Evolutionary conservation across 2,329 filamentous ascomycete species (phyloP), one percentile per base, ranked within the genome.

Genomic region (Fusarium mexicanum): DNA sequence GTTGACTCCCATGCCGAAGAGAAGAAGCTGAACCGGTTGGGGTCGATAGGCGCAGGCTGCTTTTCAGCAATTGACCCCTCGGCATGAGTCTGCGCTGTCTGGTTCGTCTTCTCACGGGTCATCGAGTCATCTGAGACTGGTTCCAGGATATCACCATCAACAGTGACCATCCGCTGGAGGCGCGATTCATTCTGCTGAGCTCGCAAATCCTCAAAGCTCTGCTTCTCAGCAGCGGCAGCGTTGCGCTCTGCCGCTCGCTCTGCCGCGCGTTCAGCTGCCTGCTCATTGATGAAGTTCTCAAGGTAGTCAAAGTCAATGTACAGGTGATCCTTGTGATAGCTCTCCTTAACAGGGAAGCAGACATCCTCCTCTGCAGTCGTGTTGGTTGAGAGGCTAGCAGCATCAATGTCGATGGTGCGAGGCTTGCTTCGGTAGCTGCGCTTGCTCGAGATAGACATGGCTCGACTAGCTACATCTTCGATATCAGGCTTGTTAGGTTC

Each of bases 21-120:
- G 83, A 99, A 99, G 85, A 98, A 98, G 72, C 95, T 96, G 85
- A 97, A 98, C 9, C 96, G 91, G 80, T 95, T 96, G 38, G 90
- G 88, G 67, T 94, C 91, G 53, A 87, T 81, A 43, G 84, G 82
- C 6, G 77, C 76, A 20, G 79, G 81, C 22, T 82, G 76, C 73
- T 85, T 85, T 33, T 86, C 83, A 10, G 82, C 69, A 12, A 79
- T 74, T n/a, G 71, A 66, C 7, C 77, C 77, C 3, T 79, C 75
- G 7, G 50, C n/a, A 26, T 66, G 65, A 5, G 65, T 50, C 51
- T 73, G 81, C 1, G 80, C 70, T 4, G 72, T 77, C 77, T 77
- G 81, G 2, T 82, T 72, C 6, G 72, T 77, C 78, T 91, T 91
- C 78, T 91, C 90, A 22, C 80, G 64, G 75, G 81, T 46, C 46